A percentile compares a stretch with the other conserved stretches of the same genome.
Evolutionary conservation across 169 alveolate genomes (phyloP).

Genomic region (Sarcocystis neurona): DNA sequence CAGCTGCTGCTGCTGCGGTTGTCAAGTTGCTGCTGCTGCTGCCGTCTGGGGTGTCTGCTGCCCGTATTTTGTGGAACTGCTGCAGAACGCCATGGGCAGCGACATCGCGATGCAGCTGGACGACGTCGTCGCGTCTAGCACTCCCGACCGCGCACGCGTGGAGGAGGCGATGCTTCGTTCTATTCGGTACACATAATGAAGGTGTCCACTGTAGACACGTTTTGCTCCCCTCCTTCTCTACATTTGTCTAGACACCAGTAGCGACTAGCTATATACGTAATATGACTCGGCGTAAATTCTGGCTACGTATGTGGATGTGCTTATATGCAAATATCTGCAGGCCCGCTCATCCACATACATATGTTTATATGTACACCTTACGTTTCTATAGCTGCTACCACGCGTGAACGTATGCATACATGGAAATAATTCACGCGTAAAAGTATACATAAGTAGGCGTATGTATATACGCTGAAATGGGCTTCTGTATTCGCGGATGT

Average conservation of each 20-base stretch:
- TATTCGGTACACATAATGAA: conserved; percentile 72
- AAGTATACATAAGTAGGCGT: neutral
- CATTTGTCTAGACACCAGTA: neutral
- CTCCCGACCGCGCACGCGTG: conserved; percentile 75
- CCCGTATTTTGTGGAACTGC: neutral
- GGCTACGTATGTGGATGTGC: neutral
- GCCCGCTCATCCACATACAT: neutral
- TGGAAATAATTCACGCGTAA: neutral
- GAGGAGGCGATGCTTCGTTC: conserved; percentile 92
- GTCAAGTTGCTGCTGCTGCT: neutral
- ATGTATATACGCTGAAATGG: neutral
- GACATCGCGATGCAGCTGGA: conserved; percentile 98
- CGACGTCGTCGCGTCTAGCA: conserved; percentile 92
- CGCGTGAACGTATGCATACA: neutral
- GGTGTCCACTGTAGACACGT: neutral
- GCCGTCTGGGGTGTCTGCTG: neutral
- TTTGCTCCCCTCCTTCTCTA: neutral
- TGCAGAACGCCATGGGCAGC: conserved; percentile 94
- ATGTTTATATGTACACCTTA: neutral
- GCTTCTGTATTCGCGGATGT: neutral
- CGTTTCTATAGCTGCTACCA: neutral
- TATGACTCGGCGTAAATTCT: neutral
- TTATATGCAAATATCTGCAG: neutral
- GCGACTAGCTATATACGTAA: neutral
- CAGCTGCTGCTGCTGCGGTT: neutral